Percentiles rank a stretch among this genome's conserved stretches.
These are phyloP conservation scores for Trichosporon sp. DNA, from an alignment of 1,284 basidiomycete species.

Conservation along the genomic window DNA sequence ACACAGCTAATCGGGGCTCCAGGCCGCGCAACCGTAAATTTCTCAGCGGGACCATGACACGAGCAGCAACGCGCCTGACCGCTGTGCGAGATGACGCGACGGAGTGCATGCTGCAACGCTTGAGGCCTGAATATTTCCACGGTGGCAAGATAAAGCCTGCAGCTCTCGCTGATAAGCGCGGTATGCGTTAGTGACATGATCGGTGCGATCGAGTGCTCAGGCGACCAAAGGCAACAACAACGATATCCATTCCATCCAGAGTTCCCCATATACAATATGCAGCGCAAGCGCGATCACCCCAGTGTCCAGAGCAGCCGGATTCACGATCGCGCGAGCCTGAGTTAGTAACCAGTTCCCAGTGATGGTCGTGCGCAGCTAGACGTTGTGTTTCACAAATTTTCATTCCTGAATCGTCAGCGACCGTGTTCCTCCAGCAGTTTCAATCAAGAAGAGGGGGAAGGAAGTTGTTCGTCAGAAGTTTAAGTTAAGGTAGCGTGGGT, in stretches of 20 bases:
- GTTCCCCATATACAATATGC: not conserved
- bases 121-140: no score
- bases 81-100: no score
- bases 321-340: not conserved
- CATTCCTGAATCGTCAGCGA: conserved; percentile 2
- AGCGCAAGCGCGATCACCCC: not conserved
- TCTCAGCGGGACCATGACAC: not conserved
- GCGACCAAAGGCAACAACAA: not conserved
- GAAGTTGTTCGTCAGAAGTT: conserved; percentile 31
- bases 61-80: not conserved
- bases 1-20: not conserved
- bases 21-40: not conserved
- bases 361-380: not conserved
- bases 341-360: not conserved
- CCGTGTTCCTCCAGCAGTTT: not conserved
- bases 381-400: not conserved
- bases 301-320: not conserved
- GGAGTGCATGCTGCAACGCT: no score
- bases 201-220: not conserved
- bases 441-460: not conserved
- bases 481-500: conserved; percentile 48
- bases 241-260: not conserved
- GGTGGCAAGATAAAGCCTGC: no score
- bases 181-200: not conserved
- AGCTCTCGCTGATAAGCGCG: not conserved